phyloP scores from a whole-genome alignment of 192 early-diverging fungal species.

The Entomortierella parvispora region DNA sequence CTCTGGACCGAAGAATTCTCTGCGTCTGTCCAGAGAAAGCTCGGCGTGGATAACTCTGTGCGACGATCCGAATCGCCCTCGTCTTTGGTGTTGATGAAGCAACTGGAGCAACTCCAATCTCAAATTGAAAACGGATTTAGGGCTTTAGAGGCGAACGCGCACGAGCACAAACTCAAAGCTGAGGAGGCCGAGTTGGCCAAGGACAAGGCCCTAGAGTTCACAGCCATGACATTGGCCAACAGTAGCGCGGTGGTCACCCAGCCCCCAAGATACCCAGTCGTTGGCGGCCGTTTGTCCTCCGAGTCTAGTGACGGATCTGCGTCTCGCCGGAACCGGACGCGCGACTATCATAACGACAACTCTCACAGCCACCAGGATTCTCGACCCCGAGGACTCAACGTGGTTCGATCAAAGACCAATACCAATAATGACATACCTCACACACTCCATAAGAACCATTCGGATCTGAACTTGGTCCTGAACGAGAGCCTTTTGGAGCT shows the following conservation, averaged over 20 bases:
- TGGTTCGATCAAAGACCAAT: too few relatives aligned
- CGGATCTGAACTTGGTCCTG: constrained; percentile 33
- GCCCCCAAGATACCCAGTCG: too few relatives aligned
- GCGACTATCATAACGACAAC: too few relatives aligned
- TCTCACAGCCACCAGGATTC: too few relatives aligned
- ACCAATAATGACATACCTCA: neutral
- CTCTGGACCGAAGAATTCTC: constrained; percentile 37
- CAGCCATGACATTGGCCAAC: constrained; percentile 29
- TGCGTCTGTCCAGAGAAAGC: constrained; percentile 2
- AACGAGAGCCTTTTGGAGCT: constrained; percentile 43
- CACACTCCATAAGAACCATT: constrained; percentile 12
- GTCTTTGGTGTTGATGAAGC: neutral
- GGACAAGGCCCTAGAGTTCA: constrained; percentile 36
- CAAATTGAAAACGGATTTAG: constrained; percentile 40
- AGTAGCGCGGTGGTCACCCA: neutral
- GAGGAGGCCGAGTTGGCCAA: constrained; percentile 29
- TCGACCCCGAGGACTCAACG: too few relatives aligned
- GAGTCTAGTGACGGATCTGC: constrained; percentile 8
- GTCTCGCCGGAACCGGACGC: too few relatives aligned
- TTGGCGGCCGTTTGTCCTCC: neutral
- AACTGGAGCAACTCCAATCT: constrained; percentile 19
- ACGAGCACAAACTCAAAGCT: constrained; percentile 26
- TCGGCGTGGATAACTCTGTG: constrained; percentile 8
- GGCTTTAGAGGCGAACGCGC: constrained; percentile 16
- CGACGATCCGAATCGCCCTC: neutral